A percentile compares a stretch with the other conserved stretches of the same genome.
Conservation (phyloP, 805 yeast species). For the Blastobotrys peoriensis region DNA sequence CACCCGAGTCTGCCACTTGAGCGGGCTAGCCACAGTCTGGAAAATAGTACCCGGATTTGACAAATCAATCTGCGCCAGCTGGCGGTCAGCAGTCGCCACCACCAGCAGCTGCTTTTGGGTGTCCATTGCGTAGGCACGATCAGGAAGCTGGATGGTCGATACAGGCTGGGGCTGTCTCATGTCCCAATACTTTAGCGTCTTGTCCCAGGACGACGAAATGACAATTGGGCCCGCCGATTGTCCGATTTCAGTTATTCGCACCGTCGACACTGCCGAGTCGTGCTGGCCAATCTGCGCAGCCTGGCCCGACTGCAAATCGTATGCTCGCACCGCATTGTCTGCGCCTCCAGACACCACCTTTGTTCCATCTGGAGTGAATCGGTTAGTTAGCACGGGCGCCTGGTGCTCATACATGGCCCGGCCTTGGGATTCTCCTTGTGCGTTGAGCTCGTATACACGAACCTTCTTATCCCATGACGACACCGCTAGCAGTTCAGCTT, state of each 20-base stretch:
- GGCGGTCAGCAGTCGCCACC: conserved; percentile 91
- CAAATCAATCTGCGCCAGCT: conserved; percentile 68
- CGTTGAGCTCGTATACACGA: conserved; percentile 79
- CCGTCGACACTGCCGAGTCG: conserved; percentile 68
- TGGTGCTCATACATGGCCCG: conserved; percentile 86
- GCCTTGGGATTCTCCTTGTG: conserved; percentile 75
- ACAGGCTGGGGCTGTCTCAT: conserved; percentile 72
- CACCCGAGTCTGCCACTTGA: conserved; percentile 83
- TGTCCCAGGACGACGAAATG: conserved; percentile 96
- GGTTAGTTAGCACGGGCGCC: conserved; percentile 74
- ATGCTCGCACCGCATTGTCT: conserved; percentile 79
- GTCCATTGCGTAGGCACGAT: conserved; percentile 88
- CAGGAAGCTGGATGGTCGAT: conserved; percentile 77
- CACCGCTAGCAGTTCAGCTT: conserved; percentile 71
- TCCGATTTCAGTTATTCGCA: conserved; percentile 77
- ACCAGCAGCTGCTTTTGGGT: conserved; percentile 73
- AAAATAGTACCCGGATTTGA: conserved; percentile 74
- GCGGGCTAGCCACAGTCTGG: conserved; percentile 65
- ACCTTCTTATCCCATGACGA: conserved; percentile 95
- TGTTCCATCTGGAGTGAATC: conserved; percentile 84
- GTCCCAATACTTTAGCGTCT: conserved; percentile 93
- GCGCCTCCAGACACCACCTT: conserved; percentile 85
- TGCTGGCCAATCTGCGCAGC: conserved; percentile 80
- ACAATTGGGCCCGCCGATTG: conserved; percentile 71
- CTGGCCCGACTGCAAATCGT: conserved; percentile 79